Base-by-base conservation (phyloP, 176 grass and related monocot genomes). In the Avena sativa region DNA sequence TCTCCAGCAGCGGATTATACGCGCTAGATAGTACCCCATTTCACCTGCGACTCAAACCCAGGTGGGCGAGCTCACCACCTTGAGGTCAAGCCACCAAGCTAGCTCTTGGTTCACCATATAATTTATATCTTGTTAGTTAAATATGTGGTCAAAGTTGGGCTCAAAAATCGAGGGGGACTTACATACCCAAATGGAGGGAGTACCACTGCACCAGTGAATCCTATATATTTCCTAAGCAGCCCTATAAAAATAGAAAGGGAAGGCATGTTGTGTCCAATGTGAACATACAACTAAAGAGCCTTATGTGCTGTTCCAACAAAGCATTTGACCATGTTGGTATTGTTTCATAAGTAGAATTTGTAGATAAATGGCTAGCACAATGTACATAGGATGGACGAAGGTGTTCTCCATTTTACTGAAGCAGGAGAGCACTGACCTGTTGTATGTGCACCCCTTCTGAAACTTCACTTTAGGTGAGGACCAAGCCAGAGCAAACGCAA, bases 381-480 rank as follows among this genome's bases (percentile, higher is more conserved):
- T 56, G 17, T 65, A 63, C 10, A 85, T 49, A 67, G 36, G 69
- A 81, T 49, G 13, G 56, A 10, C 48, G 75, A 60, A 83, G 19
- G 32, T 49, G 11, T 40, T 7, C 1, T 74, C 63, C 6, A 71
- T 72, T 59, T 81, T 47, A 72, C 21, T 34, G 75, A 90, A 52
- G 4, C 74, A 94, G 67, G 9, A 49, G 21, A 40, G 28, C 26
- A 81, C 78, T 59, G 43, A 99, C 97, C 97, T 99, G 83, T 94
- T 90, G 75, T 99, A 99, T 32, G 97, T 86, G 73, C 93, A 93
- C 66, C 97, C 97, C 51, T 96, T 99, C 87, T 96, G 93, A 89
- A 99, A 99, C 87, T 91, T 99, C 68, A 99, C 94, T 96, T 99
- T 94, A 71, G 94, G 97, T 17, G 92, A 99, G 86, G 97, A 92